phyloP scores from a whole-genome alignment of 352 stramenopile species.

The Globisporangium sylvaticum region DNA sequence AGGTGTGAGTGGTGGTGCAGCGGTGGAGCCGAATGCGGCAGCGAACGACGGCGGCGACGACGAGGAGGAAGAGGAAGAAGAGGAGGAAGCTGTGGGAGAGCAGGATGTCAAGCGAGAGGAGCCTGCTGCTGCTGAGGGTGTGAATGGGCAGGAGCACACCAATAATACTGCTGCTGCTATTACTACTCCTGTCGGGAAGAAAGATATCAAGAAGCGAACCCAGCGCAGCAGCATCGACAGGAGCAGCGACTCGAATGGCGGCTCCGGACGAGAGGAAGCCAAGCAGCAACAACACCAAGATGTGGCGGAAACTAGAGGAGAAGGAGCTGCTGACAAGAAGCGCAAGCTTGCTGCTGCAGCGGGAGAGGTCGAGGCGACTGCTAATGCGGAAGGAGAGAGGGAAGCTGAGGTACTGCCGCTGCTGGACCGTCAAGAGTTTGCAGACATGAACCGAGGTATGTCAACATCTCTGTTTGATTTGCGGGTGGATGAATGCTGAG shows the following conservation, averaged over 20 bases:
- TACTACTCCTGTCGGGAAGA: neutral
- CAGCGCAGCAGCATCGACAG: slow-evolving; percentile 5
- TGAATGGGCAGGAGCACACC: neutral
- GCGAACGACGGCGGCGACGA: neutral
- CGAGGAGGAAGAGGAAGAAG: neutral
- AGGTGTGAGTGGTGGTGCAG: neutral
- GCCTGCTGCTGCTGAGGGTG: neutral
- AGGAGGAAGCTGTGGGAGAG: neutral
- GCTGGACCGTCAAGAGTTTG: slow-evolving; percentile 44
- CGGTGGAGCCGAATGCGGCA: neutral
- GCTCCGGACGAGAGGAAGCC: neutral
- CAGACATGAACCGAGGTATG: slow-evolving; percentile 46
- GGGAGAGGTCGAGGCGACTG: neutral
- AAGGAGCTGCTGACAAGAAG: slow-evolving; percentile 7
- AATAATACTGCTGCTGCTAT: neutral
- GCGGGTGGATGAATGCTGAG: neutral
- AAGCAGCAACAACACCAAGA: neutral
- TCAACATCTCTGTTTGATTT: neutral
- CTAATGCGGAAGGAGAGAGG: neutral
- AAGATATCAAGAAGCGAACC: neutral
- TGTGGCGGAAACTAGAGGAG: neutral
- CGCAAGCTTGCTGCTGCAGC: neutral
- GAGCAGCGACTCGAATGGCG: neutral
- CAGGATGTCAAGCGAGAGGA: neutral
- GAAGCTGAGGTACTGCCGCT: slow-evolving; percentile 11